These are phyloP conservation scores for Exophiala calicioides DNA, from an alignment of 2,329 filamentous ascomycete species.

Conservation along the genomic window DNA sequence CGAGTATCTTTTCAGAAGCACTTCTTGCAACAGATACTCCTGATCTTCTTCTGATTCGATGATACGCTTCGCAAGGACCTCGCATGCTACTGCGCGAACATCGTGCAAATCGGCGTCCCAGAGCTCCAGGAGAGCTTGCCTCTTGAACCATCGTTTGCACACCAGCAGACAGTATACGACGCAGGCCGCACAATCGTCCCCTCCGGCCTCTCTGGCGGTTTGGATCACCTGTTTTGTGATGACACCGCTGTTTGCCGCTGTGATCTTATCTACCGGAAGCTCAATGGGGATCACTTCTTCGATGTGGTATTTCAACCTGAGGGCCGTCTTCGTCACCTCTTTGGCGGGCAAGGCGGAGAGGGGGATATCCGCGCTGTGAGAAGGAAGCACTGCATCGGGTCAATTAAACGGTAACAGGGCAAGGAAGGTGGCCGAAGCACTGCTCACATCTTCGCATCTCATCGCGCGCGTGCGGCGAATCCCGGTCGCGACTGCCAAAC, in stretches of 20 bases:
- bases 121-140: conserved; percentile 75
- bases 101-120: conserved; percentile 89
- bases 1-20: conserved; percentile 87
- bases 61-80: conserved; percentile 82
- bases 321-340: conserved; percentile 84
- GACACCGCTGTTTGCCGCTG: conserved; percentile 77
- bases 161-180: conserved; percentile 83
- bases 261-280: conserved; percentile 73
- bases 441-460: conserved; percentile 46
- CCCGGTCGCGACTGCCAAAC: conserved; percentile 26
- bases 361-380: conserved; percentile 40
- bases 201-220: conserved; percentile 80
- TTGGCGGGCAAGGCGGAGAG: conserved; percentile 69
- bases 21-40: conserved; percentile 73
- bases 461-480: conserved; percentile 37
- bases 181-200: conserved; percentile 70
- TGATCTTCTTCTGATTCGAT: conserved; percentile 85
- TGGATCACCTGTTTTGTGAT: conserved; percentile 78
- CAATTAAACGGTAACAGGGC: neutral
- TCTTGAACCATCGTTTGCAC: conserved; percentile 73
- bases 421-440: conserved; percentile 6
- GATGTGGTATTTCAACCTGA: conserved; percentile 87
- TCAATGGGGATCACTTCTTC: conserved; percentile 90
- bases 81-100: conserved; percentile 77
- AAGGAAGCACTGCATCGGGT: conserved; percentile 40